These are phyloP conservation scores for Rutstroemia sp. DNA, from an alignment of 2,329 filamentous ascomycete genomes.

Conservation along the genomic window DNA sequence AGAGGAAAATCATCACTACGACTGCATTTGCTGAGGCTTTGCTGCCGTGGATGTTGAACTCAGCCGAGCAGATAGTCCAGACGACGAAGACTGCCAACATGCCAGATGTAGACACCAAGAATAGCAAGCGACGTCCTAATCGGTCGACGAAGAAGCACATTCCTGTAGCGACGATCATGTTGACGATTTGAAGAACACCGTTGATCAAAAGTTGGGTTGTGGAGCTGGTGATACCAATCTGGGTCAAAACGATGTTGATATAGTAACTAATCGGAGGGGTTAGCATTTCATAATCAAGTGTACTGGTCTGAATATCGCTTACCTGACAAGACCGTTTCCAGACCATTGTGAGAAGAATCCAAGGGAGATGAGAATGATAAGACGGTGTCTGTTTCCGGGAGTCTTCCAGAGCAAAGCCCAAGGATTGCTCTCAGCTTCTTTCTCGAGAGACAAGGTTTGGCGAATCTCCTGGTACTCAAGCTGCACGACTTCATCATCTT, in stretches of 20 bases:
- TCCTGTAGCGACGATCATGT: constrained; percentile 19
- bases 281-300: neutral
- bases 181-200: constrained; percentile 19
- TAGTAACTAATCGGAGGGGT: constrained; percentile 24
- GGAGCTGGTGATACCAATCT: constrained; percentile 32
- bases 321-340: constrained; percentile 40
- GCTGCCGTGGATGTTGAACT: constrained; percentile 12
- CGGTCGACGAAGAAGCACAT: constrained; percentile 27
- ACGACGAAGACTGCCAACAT: constrained; percentile 27
- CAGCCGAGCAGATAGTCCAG: constrained; percentile 24
- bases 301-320: neutral
- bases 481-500: constrained; percentile 33
- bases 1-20: constrained; percentile 43
- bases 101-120: constrained; percentile 20
- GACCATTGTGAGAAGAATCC: constrained; percentile 52
- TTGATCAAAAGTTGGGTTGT: constrained; percentile 33
- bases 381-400: constrained; percentile 45
- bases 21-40: constrained; percentile 20
- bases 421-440: constrained; percentile 38
- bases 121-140: constrained; percentile 23
- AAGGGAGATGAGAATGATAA: constrained; percentile 44
- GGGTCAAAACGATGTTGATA: constrained; percentile 30
- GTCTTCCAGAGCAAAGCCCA: constrained; percentile 43
- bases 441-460: constrained; percentile 36
- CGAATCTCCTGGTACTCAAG: constrained; percentile 38